Evolutionary conservation across 768 basidiomycete species (phyloP).

Genomic region (Lentinus tigrinus): DNA sequence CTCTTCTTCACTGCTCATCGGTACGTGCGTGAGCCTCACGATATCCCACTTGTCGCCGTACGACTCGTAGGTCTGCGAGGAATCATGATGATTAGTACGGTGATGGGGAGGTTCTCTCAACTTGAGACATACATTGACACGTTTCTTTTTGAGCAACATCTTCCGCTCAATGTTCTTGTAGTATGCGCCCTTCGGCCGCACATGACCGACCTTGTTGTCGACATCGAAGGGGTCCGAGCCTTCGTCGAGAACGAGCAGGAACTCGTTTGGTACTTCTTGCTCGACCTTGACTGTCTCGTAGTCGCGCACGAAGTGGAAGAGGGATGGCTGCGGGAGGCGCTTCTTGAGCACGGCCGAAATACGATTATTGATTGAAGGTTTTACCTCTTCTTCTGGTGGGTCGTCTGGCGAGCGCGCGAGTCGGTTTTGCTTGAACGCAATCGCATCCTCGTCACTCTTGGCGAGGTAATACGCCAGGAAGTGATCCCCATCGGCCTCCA

Average conservation of each 20-base stretch:
- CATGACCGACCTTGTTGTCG: constrained; percentile 23
- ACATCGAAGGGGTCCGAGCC: constrained; percentile 36
- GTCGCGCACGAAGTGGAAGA: constrained; percentile 78
- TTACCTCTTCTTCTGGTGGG: constrained; percentile 56
- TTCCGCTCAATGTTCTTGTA: constrained; percentile 90
- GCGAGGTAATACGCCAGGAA: constrained; percentile 87
- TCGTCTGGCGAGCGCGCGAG: constrained; percentile 42
- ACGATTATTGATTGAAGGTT: constrained; percentile 10
- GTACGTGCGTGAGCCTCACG: constrained; percentile 68
- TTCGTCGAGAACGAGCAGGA: constrained; percentile 72
- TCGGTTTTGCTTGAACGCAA: constrained; percentile 62
- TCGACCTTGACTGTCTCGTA: constrained; percentile 87
- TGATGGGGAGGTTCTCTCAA: too few species aligned
- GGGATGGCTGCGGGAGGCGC: constrained; percentile 48
- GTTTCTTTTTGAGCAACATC: constrained; percentile 83
- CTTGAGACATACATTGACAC: constrained; percentile 65
- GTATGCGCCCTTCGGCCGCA: constrained; percentile 63
- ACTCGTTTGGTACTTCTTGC: constrained; percentile 83
- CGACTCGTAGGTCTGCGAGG: constrained; percentile 60
- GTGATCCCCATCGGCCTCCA: constrained; percentile 86
- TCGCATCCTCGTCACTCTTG: constrained; percentile 67
- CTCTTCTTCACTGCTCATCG: constrained; percentile 72
- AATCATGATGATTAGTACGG: background rate
- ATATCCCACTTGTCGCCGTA: constrained; percentile 83
- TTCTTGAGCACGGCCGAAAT: background rate